Conservation (phyloP, 1,139 yeast genomes). For the Pichia sp. region DNA sequence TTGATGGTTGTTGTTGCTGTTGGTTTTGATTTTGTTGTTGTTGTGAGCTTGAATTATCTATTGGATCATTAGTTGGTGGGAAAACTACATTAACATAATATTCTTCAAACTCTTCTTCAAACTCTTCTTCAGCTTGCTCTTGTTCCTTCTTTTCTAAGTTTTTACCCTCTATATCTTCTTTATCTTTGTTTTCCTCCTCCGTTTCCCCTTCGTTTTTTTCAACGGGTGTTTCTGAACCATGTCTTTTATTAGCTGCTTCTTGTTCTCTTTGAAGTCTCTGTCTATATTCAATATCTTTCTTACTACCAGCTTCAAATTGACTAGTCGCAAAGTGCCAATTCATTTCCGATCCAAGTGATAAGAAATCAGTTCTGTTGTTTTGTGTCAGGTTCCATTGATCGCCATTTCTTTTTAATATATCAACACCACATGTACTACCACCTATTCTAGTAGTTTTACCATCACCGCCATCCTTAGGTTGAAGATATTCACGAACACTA, state of each 20-base stretch:
- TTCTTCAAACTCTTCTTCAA: conserved; percentile 26
- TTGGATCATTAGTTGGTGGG: conserved; percentile 26
- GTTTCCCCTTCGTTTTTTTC: conserved; percentile 8
- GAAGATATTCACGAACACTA: conserved; percentile 36
- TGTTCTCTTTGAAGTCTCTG: conserved; percentile 16
- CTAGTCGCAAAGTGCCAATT: conserved; percentile 48
- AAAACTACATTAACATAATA: conserved; percentile 42
- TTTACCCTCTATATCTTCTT: background rate
- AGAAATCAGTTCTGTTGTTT: conserved; percentile 48
- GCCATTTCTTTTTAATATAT: conserved; percentile 30
- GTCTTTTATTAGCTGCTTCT: conserved; percentile 10
- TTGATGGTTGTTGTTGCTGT: conserved; percentile 1
- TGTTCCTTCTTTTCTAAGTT: background rate
- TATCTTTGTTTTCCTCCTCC: conserved; percentile 9
- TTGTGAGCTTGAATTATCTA: background rate
- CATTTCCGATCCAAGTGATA: conserved; percentile 52
- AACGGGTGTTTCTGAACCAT: background rate
- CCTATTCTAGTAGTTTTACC: conserved; percentile 42
- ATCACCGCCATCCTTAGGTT: conserved; percentile 35
- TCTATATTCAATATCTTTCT: conserved; percentile 50
- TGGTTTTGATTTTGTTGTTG: background rate
- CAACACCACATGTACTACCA: conserved; percentile 55
- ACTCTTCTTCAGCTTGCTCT: conserved; percentile 6
- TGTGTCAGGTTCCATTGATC: conserved; percentile 37
- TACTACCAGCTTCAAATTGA: conserved; percentile 54